Conservation (phyloP, 345 rosid species). For the Citrus unshiu region DNA sequence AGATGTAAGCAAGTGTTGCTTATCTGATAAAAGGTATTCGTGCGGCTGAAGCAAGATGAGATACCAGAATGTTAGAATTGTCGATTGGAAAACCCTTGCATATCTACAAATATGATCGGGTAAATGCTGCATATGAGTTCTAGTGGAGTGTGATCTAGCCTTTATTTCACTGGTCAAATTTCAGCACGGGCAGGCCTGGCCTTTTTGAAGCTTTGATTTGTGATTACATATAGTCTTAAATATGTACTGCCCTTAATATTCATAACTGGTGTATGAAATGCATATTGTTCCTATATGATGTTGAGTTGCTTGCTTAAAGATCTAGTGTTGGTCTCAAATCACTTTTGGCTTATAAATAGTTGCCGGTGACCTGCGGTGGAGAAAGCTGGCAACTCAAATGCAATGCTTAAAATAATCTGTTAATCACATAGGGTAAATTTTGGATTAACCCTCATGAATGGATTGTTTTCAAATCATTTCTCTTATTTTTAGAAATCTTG, state of each 20-base stretch:
- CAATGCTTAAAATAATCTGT: not conserved
- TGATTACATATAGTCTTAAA: not conserved
- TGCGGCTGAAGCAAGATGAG: not conserved
- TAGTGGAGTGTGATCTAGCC: not conserved
- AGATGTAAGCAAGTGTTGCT: not conserved
- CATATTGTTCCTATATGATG: not conserved
- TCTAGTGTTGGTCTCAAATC: not conserved
- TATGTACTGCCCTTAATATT: not conserved
- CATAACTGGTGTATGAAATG: not conserved
- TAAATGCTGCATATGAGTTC: not conserved
- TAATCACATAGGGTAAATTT: not conserved
- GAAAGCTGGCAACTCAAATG: not conserved
- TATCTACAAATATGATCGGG: not conserved
- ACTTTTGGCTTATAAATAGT: not conserved
- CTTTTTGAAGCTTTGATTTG: not conserved
- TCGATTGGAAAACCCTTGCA: not conserved
- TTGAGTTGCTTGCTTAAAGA: not conserved
- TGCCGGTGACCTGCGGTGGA: not conserved
- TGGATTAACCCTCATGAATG: too few species aligned
- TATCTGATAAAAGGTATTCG: not conserved
- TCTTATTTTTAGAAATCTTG: too few species aligned
- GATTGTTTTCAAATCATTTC: too few species aligned
- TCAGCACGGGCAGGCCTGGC: not conserved
- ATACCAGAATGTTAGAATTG: not conserved
- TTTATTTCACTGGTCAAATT: not conserved